phyloP scores from a whole-genome alignment of 352 stramenopile species.

The Pythium rishiriense region DNA sequence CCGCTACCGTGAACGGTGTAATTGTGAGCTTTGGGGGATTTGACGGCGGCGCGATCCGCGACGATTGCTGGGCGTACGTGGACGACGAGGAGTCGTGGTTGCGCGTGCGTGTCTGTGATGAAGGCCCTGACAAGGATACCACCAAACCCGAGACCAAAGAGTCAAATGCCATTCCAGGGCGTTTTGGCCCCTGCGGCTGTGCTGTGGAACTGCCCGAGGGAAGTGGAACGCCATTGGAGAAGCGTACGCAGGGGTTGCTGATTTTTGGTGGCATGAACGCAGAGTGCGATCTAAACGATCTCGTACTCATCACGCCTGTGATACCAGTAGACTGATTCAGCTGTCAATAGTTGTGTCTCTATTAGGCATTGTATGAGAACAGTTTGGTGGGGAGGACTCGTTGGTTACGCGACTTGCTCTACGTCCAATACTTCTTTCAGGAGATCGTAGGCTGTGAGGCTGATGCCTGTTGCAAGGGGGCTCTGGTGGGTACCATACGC shows the following conservation, averaged over 20 bases:
- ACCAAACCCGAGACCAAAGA: not conserved
- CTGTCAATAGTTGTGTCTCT: slow-evolving; percentile 5
- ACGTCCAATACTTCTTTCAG: slow-evolving; percentile 85
- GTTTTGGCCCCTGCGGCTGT: slow-evolving; percentile 54
- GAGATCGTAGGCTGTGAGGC: slow-evolving; percentile 85
- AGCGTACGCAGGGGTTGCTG: slow-evolving; percentile 29
- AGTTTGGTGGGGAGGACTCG: not conserved
- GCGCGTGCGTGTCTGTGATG: not conserved
- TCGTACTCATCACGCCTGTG: slow-evolving; percentile 20
- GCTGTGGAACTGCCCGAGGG: slow-evolving; percentile 18
- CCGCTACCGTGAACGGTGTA: slow-evolving; percentile 27
- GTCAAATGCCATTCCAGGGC: slow-evolving; percentile 6
- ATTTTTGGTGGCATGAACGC: slow-evolving; percentile 58
- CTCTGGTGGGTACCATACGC: slow-evolving; percentile 41
- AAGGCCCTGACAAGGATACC: not conserved
- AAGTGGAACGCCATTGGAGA: not conserved
- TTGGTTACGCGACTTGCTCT: slow-evolving; percentile 47
- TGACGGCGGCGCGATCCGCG: slow-evolving; percentile 44
- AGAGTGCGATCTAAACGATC: slow-evolving; percentile 29
- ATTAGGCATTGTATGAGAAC: slow-evolving; percentile 9
- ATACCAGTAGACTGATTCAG: not conserved
- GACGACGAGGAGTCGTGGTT: slow-evolving; percentile 54
- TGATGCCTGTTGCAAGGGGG: slow-evolving; percentile 83
- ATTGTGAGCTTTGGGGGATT: slow-evolving; percentile 60
- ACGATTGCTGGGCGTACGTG: slow-evolving; percentile 46